Evolutionary conservation across 495 filamentous ascomycete genomes (phyloP).

Genomic region (Aspergillus baeticus): DNA sequence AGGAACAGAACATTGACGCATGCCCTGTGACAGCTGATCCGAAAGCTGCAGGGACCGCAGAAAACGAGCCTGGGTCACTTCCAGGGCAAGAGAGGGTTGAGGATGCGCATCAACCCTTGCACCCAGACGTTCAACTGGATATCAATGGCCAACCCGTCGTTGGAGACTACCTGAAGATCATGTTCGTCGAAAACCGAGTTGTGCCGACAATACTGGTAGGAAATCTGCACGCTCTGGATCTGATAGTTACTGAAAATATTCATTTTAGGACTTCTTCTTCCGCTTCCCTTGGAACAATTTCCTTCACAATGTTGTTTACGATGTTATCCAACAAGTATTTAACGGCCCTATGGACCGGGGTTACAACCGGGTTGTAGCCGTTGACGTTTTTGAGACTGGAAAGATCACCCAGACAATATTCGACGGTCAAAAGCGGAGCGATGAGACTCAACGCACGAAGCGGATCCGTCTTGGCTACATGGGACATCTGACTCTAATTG

Average conservation of each 20-base stretch:
- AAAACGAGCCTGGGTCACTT: constrained; percentile 23
- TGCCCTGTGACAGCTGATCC: constrained; percentile 14
- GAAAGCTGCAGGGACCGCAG: constrained; percentile 23
- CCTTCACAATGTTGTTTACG: constrained; percentile 98
- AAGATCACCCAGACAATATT: constrained; percentile 89
- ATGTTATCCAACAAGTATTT: constrained; percentile 98
- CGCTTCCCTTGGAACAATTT: constrained; percentile 99
- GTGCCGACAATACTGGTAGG: constrained; percentile 93
- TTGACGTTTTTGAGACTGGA: constrained; percentile 87
- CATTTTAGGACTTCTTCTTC: constrained; percentile 85
- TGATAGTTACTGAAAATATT: constrained; percentile 3
- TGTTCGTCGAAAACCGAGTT: constrained; percentile 90
- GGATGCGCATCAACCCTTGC: constrained; percentile 34
- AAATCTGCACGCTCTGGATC: constrained; percentile 1
- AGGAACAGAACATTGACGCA: constrained; percentile 29
- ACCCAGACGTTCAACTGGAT: constrained; percentile 53
- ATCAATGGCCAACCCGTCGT: constrained; percentile 80
- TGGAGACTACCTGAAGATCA: constrained; percentile 95
- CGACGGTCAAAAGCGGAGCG: constrained; percentile 82
- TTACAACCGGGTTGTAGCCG: constrained; percentile 87
- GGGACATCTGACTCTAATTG: constrained; percentile 96
- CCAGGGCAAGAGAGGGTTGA: constrained; percentile 29
- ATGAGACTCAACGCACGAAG: constrained; percentile 73
- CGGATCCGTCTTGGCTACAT: constrained; percentile 97
- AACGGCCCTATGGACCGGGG: constrained; percentile 97